Evolutionary conservation across 176 grass and related monocot species (phyloP), one percentile per base, ranked within the genome.

Genomic region (Otatea glauca): DNA sequence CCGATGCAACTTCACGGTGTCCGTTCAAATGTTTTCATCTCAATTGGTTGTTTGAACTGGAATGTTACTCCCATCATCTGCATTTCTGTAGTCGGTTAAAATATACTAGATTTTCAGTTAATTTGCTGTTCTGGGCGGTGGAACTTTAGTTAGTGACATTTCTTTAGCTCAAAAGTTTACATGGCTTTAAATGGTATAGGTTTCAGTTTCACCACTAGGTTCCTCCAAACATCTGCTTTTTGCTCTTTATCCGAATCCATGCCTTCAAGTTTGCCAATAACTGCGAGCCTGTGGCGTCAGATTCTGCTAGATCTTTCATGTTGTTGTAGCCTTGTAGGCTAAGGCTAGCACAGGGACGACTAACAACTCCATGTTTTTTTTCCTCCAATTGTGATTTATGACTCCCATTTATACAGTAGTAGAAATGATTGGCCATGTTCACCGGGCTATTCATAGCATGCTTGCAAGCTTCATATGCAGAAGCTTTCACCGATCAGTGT

Each of bases 271-370:
- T 88, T 35, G 39, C 43, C 7, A 85, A 67, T 86, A 78, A 67
- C 66, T 83, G 66, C 72, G 25, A 39, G 0, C 25, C 38, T 78
- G 65, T 42, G 9, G 15, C 47, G 2, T 35, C 49, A 24, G 88
- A 83, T 86, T 54, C 66, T 59, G 73, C 6, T 35, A 77, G 72
- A 90, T 90, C 80, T 49, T 41, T n/a, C 73, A 21, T 49, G 65
- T 54, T 67, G 24, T 59, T 83, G 12, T 83, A 82, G 29, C 29
- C 29, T 29, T 29, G 29, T 29, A 29, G 29, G 29, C 63, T 45
- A 35, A 29, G 29, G 29, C 63, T 45, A 35, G 41, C 14, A 53
- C 6, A 21, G 17, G 54, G 67, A 17, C 37, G 59, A 34, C 9
- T 16, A 29, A 42, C 85, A 25, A 38, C 72, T 71, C 70, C 69